These are phyloP conservation scores for Wickerhamomyces bisporus DNA, from an alignment of 805 yeast species.

Conservation along the genomic window DNA sequence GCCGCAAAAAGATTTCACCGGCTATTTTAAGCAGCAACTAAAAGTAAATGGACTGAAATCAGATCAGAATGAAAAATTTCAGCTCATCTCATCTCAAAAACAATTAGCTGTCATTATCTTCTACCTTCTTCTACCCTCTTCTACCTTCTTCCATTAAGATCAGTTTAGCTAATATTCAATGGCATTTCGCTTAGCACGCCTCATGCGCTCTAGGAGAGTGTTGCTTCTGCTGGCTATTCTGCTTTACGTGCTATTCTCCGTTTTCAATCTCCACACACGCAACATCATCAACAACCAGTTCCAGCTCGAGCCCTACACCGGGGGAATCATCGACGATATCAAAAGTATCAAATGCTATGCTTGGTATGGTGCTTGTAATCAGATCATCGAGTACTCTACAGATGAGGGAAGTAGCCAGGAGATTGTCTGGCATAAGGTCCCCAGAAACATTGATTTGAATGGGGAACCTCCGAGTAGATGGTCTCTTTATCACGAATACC, in stretches of 20 bases:
- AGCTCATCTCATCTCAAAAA: too few relatives aligned
- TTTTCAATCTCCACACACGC: slow-evolving; percentile 17
- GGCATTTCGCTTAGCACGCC: slow-evolving; percentile 7
- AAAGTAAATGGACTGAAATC: background rate
- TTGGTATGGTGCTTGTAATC: slow-evolving; percentile 27
- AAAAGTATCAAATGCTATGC: slow-evolving; percentile 24
- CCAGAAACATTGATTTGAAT: slow-evolving; percentile 21
- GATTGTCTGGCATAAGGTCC: slow-evolving; percentile 22
- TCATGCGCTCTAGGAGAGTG: slow-evolving; percentile 11
- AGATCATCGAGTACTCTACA: slow-evolving; percentile 13
- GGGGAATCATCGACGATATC: slow-evolving; percentile 28
- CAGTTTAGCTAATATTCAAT: too few relatives aligned
- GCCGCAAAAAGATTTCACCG: too few relatives aligned
- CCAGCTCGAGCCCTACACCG: slow-evolving; percentile 20
- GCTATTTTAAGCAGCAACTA: too few relatives aligned
- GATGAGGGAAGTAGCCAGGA: slow-evolving; percentile 5
- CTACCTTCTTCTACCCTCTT: too few relatives aligned
- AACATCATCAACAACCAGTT: slow-evolving; percentile 17
- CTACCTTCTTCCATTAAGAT: too few relatives aligned
- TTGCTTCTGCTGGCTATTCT: slow-evolving; percentile 13
- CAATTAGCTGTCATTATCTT: too few relatives aligned
- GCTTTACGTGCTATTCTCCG: slow-evolving; percentile 9
- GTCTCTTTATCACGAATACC: slow-evolving; percentile 19
- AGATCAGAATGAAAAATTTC: too few relatives aligned
- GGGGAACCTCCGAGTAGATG: slow-evolving; percentile 12